Conservation (phyloP, 768 basidiomycete genomes). For the Mycena vulgaris region DNA sequence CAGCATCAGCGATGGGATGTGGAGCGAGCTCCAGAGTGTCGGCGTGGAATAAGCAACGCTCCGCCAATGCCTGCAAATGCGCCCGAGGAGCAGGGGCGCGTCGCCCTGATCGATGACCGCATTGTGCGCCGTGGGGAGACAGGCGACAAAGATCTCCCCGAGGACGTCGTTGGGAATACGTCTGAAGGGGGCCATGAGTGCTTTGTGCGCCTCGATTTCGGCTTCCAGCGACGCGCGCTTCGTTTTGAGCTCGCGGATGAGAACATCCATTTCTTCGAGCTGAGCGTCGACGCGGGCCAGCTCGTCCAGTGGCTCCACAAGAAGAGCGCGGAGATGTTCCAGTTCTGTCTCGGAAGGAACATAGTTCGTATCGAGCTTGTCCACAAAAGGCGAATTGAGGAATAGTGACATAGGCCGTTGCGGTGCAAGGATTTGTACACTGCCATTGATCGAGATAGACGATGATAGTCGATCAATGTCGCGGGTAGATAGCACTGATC, state of each 20-base stretch:
- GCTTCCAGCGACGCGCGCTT: not conserved
- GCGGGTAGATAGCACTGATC: too few relatives aligned
- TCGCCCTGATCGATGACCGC: constrained; percentile 1
- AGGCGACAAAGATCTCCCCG: constrained; percentile 11
- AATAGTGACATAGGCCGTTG: too few relatives aligned
- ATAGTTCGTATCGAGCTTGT: constrained; percentile 13
- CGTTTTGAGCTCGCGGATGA: not conserved
- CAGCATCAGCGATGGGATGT: not conserved
- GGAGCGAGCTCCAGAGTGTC: constrained; percentile 6
- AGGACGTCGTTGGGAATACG: constrained; percentile 18
- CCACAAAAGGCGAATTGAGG: not conserved
- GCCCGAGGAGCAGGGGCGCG: constrained; percentile 6
- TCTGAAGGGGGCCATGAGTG: constrained; percentile 10
- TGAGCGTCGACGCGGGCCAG: not conserved
- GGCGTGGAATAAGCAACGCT: constrained; percentile 15
- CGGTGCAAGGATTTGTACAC: too few relatives aligned
- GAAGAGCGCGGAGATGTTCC: not conserved
- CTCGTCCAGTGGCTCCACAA: not conserved
- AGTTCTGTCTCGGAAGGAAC: constrained; percentile 10
- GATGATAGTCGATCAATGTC: too few relatives aligned
- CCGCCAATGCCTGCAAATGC: constrained; percentile 4
- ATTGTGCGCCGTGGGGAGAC: constrained; percentile 3
- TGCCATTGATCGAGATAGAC: too few relatives aligned
- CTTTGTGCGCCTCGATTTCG: constrained; percentile 12
- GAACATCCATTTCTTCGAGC: not conserved